Conservation (phyloP, 148 eudicot species). For the Arctostaphylos glauca region DNA sequence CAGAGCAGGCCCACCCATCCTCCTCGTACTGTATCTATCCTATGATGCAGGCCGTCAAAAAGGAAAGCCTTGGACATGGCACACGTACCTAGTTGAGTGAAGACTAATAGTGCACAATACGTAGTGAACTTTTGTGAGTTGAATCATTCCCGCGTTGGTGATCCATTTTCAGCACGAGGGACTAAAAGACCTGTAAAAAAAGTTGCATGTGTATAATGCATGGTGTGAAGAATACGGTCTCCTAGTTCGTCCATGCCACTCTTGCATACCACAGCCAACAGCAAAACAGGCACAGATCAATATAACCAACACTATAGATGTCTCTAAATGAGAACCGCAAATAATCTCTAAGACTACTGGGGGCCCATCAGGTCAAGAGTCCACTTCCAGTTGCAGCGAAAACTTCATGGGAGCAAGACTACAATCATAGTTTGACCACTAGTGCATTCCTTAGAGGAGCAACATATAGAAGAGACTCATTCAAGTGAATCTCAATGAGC, state of each 20-base stretch:
- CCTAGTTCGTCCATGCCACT: neutral
- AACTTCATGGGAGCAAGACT: neutral
- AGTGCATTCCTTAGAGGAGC: neutral
- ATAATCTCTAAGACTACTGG: neutral
- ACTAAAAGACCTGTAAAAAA: neutral
- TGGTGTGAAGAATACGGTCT: neutral
- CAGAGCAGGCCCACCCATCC: no score
- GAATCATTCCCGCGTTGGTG: no score
- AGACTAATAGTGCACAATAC: no score
- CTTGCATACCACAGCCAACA: neutral
- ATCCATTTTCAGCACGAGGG: no score
- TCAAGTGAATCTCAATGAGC: neutral
- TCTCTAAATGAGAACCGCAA: neutral
- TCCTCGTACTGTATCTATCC: no score
- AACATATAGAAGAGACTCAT: neutral
- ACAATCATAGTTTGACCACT: neutral
- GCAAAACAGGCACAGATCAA: neutral
- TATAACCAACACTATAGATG: neutral
- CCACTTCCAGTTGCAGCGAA: neutral
- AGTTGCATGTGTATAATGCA: neutral
- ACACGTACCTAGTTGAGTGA: no score
- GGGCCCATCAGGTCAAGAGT: neutral
- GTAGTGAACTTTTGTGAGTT: no score
- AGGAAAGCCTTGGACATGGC: no score
- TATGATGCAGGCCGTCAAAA: no score